Percentiles rank a stretch among this genome's conserved stretches.
Evolutionary conservation across 129 eudicot species (phyloP).

Genomic region (Tagetes patula): DNA sequence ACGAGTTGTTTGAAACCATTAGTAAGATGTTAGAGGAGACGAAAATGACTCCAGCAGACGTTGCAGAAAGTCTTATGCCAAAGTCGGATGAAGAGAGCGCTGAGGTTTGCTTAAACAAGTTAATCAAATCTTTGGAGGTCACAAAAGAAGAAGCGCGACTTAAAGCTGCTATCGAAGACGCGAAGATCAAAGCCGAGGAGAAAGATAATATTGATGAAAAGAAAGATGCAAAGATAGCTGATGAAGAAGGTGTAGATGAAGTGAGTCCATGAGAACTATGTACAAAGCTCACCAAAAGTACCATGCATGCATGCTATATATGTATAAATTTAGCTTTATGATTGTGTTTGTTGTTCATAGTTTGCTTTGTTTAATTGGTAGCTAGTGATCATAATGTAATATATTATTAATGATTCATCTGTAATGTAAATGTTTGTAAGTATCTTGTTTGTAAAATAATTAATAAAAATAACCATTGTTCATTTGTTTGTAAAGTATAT

Average conservation of each 20-base stretch:
- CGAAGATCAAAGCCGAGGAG: conserved; percentile 31
- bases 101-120: conserved; percentile 32
- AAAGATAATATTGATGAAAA: conserved; percentile 15
- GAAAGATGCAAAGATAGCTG: not conserved
- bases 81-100: conserved; percentile 45
- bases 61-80: conserved; percentile 58
- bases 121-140: conserved; percentile 42
- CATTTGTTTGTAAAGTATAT: too few relatives aligned
- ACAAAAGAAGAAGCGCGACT: conserved; percentile 43
- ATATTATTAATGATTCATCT: not conserved
- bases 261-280: not conserved
- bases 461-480: not conserved
- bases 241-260: not conserved
- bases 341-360: not conserved
- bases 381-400: not conserved
- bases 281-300: not conserved
- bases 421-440: not conserved
- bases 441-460: not conserved
- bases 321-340: not conserved
- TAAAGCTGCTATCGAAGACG: conserved; percentile 47
- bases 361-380: not conserved
- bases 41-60: conserved; percentile 61
- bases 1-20: conserved; percentile 36
- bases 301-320: not conserved
- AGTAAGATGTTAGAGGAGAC: conserved; percentile 33